Conservation (phyloP, 108 stramenopile genomes). For the Ochromonas danica region DNA sequence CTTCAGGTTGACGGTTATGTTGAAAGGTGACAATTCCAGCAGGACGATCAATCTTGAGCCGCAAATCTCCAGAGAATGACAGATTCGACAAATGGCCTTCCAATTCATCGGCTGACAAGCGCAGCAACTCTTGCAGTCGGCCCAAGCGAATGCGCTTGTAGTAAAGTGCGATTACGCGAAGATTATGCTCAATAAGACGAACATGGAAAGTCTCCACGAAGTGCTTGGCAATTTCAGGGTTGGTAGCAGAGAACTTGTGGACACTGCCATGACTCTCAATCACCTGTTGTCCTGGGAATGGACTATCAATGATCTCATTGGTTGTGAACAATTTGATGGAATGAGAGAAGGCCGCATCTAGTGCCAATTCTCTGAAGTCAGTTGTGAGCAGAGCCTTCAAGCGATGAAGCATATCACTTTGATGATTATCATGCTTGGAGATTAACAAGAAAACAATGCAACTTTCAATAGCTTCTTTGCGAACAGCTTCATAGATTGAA, state of each 20-base stretch:
- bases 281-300: slow-evolving; percentile 68
- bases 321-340: slow-evolving; percentile 53
- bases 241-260: background rate
- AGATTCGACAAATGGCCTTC: slow-evolving; percentile 79
- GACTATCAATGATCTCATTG: slow-evolving; percentile 87
- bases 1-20: slow-evolving; percentile 67
- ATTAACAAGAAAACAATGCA: slow-evolving; percentile 82
- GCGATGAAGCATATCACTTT: slow-evolving; percentile 84
- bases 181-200: slow-evolving; percentile 94
- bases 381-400: slow-evolving; percentile 41
- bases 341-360: background rate
- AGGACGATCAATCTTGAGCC: slow-evolving; percentile 56
- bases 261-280: slow-evolving; percentile 68
- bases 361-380: slow-evolving; percentile 38
- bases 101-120: slow-evolving; percentile 62
- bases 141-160: slow-evolving; percentile 80
- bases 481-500: slow-evolving; percentile 33
- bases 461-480: slow-evolving; percentile 75
- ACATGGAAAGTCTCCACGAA: slow-evolving; percentile 64
- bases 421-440: slow-evolving; percentile 73
- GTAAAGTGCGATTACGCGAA: slow-evolving; percentile 77
- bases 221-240: background rate
- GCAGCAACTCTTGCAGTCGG: slow-evolving; percentile 80
- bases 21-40: slow-evolving; percentile 76
- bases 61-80: slow-evolving; percentile 74